Percentiles rank a stretch among this genome's conserved stretches.
Evolutionary conservation across 1,139 yeast genomes (phyloP).

Genomic region (Hyphopichia wangnamkhiaoensis): DNA sequence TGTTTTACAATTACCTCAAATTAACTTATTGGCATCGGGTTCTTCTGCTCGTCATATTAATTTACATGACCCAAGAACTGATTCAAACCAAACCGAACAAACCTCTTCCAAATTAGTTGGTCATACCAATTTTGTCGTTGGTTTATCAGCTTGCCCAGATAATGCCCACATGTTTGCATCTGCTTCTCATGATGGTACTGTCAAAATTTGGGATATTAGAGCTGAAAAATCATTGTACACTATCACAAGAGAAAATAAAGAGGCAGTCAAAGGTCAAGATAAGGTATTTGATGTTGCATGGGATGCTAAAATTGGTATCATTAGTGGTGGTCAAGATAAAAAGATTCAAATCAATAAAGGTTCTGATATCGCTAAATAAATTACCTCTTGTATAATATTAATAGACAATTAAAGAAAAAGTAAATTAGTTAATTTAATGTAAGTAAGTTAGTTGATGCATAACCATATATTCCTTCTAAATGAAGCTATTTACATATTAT

Average conservation of each 20-base stretch:
- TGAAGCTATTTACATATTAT: too few relatives aligned
- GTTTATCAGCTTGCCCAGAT: slow-evolving; percentile 70
- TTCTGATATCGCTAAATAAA: slow-evolving; percentile 34
- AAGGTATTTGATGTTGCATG: slow-evolving; percentile 89
- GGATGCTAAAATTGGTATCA: slow-evolving; percentile 77
- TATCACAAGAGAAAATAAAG: slow-evolving; percentile 65
- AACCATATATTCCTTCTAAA: too few relatives aligned
- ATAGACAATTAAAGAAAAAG: too few relatives aligned
- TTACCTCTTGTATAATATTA: not conserved
- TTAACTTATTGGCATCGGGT: slow-evolving; percentile 81
- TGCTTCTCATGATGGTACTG: slow-evolving; percentile 94
- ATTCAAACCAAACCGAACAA: slow-evolving; percentile 38
- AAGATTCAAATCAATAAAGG: slow-evolving; percentile 83
- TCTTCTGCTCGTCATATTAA: slow-evolving; percentile 95
- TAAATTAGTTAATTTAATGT: too few relatives aligned
- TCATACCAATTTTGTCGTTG: slow-evolving; percentile 88
- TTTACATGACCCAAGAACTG: slow-evolving; percentile 81
- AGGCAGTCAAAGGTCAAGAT: slow-evolving; percentile 38
- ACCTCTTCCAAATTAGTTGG: slow-evolving; percentile 72
- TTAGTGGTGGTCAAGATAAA: slow-evolving; percentile 94
- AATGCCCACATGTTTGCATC: slow-evolving; percentile 82
- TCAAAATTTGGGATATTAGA: slow-evolving; percentile 93
- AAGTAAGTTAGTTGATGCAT: too few relatives aligned
- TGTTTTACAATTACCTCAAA: slow-evolving; percentile 62
- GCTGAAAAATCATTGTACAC: slow-evolving; percentile 84